Evolutionary conservation across 148 eudicot genomes (phyloP).

Genomic region (Rhododendron vialii): DNA sequence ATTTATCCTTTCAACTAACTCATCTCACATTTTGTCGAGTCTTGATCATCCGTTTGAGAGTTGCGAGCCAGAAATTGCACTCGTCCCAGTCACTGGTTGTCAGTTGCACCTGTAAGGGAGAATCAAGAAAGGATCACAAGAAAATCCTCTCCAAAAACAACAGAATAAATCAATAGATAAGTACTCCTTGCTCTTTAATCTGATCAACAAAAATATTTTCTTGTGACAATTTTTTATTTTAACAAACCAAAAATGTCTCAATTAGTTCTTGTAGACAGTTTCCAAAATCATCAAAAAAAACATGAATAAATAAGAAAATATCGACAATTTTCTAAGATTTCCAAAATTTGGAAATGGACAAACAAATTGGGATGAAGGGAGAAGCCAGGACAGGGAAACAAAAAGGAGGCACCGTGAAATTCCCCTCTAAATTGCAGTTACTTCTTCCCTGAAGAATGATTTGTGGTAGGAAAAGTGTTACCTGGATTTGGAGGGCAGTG

Average conservation of each 20-base stretch:
- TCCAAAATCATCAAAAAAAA: background rate
- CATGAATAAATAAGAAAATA: background rate
- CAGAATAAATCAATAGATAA: background rate
- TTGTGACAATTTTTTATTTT: background rate
- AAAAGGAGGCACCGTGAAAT: background rate
- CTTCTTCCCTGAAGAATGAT: background rate
- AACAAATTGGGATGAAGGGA: background rate
- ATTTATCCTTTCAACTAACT: background rate
- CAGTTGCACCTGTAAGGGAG: conserved; percentile 20
- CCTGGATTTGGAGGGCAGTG: conserved; percentile 92
- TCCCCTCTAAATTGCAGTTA: background rate
- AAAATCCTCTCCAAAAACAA: background rate
- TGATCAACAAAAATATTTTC: background rate
- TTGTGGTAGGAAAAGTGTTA: conserved; percentile 9
- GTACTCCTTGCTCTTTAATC: background rate
- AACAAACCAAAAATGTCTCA: background rate
- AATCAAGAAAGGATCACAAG: background rate
- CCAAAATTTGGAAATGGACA: background rate
- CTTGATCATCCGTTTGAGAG: conserved; percentile 25
- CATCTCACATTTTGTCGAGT: conserved; percentile 19
- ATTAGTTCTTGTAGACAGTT: background rate
- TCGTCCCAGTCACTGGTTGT: conserved; percentile 29
- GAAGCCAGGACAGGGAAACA: background rate
- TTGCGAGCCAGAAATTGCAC: conserved; percentile 28
- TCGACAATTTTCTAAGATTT: background rate